phyloP scores from a whole-genome alignment of 148 eudicot genomes.

The Fagopyrum tataricum region DNA sequence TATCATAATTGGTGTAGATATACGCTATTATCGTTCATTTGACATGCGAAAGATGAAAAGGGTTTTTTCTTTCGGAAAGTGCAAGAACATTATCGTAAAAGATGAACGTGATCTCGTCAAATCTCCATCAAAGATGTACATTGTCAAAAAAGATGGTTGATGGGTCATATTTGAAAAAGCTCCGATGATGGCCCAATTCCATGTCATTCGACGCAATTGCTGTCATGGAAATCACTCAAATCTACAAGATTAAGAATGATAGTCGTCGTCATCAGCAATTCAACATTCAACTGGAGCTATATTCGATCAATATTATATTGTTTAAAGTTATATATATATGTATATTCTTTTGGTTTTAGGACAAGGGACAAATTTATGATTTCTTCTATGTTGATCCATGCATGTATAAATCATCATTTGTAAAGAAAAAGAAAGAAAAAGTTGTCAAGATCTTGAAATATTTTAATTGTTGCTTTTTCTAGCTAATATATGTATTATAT shows the following conservation, averaged over 20 bases:
- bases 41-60: neutral
- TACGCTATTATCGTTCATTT: neutral
- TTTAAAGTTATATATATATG: neutral
- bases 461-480: neutral
- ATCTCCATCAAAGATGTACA: neutral
- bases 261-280: neutral
- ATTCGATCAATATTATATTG: no score
- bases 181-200: neutral
- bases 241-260: neutral
- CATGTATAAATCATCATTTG: neutral
- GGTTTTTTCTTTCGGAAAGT: neutral
- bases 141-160: neutral
- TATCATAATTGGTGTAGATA: no score
- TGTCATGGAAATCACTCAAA: neutral
- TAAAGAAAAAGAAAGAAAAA: neutral
- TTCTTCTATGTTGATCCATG: conserved; percentile 10
- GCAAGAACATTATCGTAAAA: neutral
- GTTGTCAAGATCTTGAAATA: neutral
- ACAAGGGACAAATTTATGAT: neutral
- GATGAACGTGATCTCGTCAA: neutral
- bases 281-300: neutral
- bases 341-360: neutral
- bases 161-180: neutral
- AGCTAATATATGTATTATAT: neutral
- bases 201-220: no score